Conservation (phyloP, 2,329 filamentous ascomycete genomes). For the Juglanconis oblonga region DNA sequence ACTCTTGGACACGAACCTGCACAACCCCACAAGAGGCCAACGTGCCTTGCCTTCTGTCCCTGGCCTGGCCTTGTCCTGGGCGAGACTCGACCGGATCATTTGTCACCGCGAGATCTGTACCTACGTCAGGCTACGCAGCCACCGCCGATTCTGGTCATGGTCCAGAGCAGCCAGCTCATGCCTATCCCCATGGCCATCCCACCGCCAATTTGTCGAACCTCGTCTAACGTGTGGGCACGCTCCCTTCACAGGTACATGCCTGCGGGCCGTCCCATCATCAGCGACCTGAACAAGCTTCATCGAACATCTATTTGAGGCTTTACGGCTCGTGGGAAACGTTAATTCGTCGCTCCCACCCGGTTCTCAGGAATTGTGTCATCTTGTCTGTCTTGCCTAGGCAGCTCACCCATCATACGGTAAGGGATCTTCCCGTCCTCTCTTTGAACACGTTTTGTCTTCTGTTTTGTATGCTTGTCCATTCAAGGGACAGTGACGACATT, state of each 20-base stretch:
- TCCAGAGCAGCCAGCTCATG: not conserved
- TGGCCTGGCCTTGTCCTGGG: not conserved
- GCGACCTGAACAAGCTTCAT: constrained; percentile 29
- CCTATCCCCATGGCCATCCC: not conserved
- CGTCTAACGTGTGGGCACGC: constrained; percentile 27
- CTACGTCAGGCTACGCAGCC: not conserved
- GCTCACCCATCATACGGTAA: constrained; percentile 49
- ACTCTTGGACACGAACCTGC: not conserved
- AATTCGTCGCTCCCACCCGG: constrained; percentile 59
- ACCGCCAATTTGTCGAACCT: not conserved
- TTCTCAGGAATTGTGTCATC: constrained; percentile 48
- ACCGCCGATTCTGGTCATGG: not conserved
- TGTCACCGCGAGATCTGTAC: not conserved
- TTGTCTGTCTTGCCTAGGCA: constrained; percentile 39
- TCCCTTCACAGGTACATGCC: constrained; percentile 42
- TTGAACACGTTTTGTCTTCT: constrained; percentile 3
- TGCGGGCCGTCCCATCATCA: constrained; percentile 32
- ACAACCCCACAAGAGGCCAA: constrained; percentile 6
- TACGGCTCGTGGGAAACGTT: constrained; percentile 59
- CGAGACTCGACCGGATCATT: not conserved
- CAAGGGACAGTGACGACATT: not conserved
- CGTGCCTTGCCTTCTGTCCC: constrained; percentile 4
- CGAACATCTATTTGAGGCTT: constrained; percentile 35
- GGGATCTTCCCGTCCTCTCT: constrained; percentile 29
- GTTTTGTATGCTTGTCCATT: not conserved